Evolutionary conservation across 805 yeast genomes (phyloP), one percentile per base, ranked within the genome.

Genomic region (Yamadazyma olivae): DNA sequence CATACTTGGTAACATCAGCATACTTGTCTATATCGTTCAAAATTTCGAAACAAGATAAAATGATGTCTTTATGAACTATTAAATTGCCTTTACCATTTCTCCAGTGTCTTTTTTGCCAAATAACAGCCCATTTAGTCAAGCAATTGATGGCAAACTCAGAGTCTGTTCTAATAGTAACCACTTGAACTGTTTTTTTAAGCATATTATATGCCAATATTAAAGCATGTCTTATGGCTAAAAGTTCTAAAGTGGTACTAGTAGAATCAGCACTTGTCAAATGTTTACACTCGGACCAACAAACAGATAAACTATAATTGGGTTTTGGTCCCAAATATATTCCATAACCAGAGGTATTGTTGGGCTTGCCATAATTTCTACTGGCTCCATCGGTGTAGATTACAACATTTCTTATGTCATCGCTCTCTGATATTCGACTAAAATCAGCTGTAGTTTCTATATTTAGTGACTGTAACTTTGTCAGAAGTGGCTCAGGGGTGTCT

Each of bases 211-310:
- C 23, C 23, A 20, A 7, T 10, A 20, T 20, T 38, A 84, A 51
- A 0, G 95, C 93, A 21, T 66, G 66, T 5, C 61, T 51, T 14
- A 85, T 69, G 0, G 95, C 96, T 6, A 62, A 55, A 8, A 90
- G 70, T 57, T 90, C 97, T 1, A 95, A 93, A 26, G 87, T 61
- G 45, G 84, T 89, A 48, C 87, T 89, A 1, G 95, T 87, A 20
- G 81, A 88, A 23, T 32, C 41, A 12, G 9, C 49, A 41, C 13
- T 8, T 6, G 30, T 32, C 14, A 33, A 22, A n/a, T 19, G 17
- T 12, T 13, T 12, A 5, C 13, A 23, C 6, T 22, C 27, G 15
- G 23, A 20, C 35, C 31, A 36, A 19, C 19, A 5, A 4, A 27
- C 15, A 0, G 81, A 66, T 6, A 68, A 59, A 53, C 84, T 84